Conservation (phyloP, 352 stramenopile species). For the Aphanomyces euteiches region DNA sequence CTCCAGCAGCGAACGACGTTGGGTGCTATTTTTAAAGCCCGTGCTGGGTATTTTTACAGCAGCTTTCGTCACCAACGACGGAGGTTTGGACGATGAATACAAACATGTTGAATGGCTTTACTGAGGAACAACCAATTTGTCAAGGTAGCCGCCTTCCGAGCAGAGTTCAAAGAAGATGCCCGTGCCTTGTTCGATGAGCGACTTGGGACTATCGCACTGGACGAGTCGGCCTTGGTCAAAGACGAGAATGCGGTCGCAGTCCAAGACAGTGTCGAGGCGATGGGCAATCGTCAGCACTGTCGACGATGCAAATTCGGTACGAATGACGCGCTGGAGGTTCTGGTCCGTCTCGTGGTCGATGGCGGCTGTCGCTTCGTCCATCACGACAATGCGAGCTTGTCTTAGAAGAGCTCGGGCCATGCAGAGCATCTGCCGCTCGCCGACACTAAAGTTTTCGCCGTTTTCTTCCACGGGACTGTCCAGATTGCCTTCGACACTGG, state of each 20-base stretch:
- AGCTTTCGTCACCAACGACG: too few relatives aligned
- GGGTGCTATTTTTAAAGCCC: too few relatives aligned
- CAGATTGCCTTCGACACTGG: slow-evolving; percentile 52
- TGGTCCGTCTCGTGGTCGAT: slow-evolving; percentile 83
- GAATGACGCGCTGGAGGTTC: slow-evolving; percentile 76
- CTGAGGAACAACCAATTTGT: neutral
- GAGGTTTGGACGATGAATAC: neutral
- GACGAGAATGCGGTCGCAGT: slow-evolving; percentile 90
- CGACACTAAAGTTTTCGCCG: too few relatives aligned
- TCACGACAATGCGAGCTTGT: too few relatives aligned
- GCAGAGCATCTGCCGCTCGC: too few relatives aligned
- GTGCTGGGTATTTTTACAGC: too few relatives aligned
- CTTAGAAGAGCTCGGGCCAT: too few relatives aligned
- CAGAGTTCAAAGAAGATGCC: slow-evolving; percentile 13
- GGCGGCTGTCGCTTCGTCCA: slow-evolving; percentile 30
- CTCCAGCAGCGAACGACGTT: too few relatives aligned
- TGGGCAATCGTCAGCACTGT: slow-evolving; percentile 88
- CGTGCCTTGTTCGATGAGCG: slow-evolving; percentile 32
- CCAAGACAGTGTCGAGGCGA: too few relatives aligned
- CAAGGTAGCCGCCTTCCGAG: neutral
- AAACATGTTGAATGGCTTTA: neutral
- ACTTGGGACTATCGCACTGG: slow-evolving; percentile 74
- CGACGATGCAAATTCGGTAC: slow-evolving; percentile 79
- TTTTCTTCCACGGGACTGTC: slow-evolving; percentile 66
- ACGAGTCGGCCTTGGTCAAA: slow-evolving; percentile 89